These are phyloP conservation scores for Camelina hispida DNA, from an alignment of 345 rosid genomes.

Conservation along the genomic window DNA sequence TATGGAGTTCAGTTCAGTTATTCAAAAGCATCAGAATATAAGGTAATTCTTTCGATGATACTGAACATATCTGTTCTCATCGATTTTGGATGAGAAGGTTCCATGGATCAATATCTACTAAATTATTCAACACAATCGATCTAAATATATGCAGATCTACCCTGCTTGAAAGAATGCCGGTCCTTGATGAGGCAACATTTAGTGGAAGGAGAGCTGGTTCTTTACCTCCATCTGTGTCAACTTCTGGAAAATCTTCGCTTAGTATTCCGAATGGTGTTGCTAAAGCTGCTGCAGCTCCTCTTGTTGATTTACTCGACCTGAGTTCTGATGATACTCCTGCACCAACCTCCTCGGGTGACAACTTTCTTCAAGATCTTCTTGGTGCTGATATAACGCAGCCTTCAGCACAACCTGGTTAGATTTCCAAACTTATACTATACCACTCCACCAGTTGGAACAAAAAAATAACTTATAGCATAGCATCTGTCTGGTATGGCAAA, in stretches of 20 bases:
- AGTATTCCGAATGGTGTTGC: constrained; percentile 80
- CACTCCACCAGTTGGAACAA: background rate
- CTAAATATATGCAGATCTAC: constrained; percentile 66
- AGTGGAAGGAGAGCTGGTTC: constrained; percentile 89
- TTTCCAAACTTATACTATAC: constrained; percentile 22
- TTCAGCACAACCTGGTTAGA: constrained; percentile 69
- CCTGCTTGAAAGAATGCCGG: constrained; percentile 97
- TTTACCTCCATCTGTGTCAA: constrained; percentile 65
- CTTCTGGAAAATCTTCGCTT: constrained; percentile 59
- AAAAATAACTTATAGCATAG: background rate
- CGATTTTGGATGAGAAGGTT: constrained; percentile 17
- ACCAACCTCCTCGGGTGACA: constrained; percentile 67
- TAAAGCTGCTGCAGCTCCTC: constrained; percentile 79
- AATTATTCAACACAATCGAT: constrained; percentile 33
- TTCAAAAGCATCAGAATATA: constrained; percentile 86
- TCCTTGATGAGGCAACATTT: constrained; percentile 95
- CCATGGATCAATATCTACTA: constrained; percentile 16
- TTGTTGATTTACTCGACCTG: constrained; percentile 88
- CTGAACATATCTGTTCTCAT: constrained; percentile 16
- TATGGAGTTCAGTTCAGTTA: constrained; percentile 80
- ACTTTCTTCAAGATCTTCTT: constrained; percentile 91
- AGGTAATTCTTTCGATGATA: constrained; percentile 53
- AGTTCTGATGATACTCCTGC: constrained; percentile 81
- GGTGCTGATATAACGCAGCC: constrained; percentile 77
- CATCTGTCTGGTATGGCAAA: constrained; percentile 15